These are phyloP conservation scores for Orbilia brochopaga DNA, from an alignment of 2,329 filamentous ascomycete species.

Conservation along the genomic window DNA sequence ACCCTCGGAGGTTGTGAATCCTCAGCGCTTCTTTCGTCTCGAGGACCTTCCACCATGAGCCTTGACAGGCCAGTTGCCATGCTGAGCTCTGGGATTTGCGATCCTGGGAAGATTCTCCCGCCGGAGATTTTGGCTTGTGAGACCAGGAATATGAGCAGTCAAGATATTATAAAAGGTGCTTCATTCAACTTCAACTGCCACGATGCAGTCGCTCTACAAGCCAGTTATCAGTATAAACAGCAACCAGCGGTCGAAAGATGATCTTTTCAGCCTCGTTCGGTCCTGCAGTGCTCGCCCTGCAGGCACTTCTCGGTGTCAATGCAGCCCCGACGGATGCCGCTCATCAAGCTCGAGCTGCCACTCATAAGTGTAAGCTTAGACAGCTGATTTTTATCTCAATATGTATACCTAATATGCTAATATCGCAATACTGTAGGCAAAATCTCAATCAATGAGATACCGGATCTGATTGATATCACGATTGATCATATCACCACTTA, in stretches of 20 bases:
- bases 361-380: neutral
- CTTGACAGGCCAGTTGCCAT: neutral
- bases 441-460: constrained; percentile 9
- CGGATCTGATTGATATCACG: constrained; percentile 36
- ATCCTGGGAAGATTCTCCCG: too few relatives aligned
- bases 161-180: neutral
- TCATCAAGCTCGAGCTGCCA: neutral
- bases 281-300: neutral
- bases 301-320: neutral
- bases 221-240: neutral
- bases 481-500: constrained; percentile 28
- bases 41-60: neutral
- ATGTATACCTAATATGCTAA: constrained; percentile 6
- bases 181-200: neutral
- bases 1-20: too few relatives aligned
- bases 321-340: neutral
- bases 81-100: too few relatives aligned
- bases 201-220: neutral
- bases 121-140: too few relatives aligned
- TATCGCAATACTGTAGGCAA: constrained; percentile 16
- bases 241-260: neutral
- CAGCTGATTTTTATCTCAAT: neutral
- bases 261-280: neutral
- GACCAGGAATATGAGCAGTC: too few relatives aligned
- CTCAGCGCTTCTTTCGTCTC: neutral